Evolutionary conservation across 2,329 filamentous ascomycete species (phyloP).

Genomic region (Neonectria hederae): DNA sequence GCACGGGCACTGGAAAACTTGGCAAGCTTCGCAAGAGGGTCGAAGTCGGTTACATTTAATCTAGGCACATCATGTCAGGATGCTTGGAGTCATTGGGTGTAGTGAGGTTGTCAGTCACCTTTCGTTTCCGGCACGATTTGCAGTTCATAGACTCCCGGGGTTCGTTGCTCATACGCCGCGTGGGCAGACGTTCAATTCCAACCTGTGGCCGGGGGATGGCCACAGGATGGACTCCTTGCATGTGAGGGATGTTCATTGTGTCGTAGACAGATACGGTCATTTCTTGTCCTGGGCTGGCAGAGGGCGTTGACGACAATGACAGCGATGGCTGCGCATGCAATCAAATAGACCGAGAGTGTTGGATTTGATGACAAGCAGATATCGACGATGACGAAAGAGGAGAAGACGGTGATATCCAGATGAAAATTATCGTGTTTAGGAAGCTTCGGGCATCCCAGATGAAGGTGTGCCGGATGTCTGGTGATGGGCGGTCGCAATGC

Average conservation of each 20-base stretch:
- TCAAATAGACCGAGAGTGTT: background rate
- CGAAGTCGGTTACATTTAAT: slow-evolving; percentile 92
- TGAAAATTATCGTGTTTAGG: background rate
- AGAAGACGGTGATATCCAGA: background rate
- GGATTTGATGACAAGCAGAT: background rate
- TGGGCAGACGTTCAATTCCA: slow-evolving; percentile 80
- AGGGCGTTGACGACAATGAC: slow-evolving; percentile 1
- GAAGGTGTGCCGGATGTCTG: slow-evolving; percentile 5
- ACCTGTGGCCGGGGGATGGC: slow-evolving; percentile 79
- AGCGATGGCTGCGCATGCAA: slow-evolving; percentile 3
- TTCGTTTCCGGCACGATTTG: slow-evolving; percentile 92
- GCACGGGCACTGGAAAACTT: slow-evolving; percentile 88
- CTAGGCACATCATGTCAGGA: slow-evolving; percentile 54
- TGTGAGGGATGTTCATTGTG: slow-evolving; percentile 54
- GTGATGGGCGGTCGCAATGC: slow-evolving; percentile 4
- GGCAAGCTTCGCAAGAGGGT: slow-evolving; percentile 87
- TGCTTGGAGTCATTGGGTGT: background rate
- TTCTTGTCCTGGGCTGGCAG: slow-evolving; percentile 29
- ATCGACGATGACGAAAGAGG: background rate
- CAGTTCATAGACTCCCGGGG: slow-evolving; percentile 94
- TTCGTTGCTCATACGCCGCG: slow-evolving; percentile 76
- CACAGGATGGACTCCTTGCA: slow-evolving; percentile 57
- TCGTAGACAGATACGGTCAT: slow-evolving; percentile 54
- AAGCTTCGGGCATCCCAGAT: slow-evolving; percentile 11
- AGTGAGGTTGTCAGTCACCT: slow-evolving; percentile 63